These are phyloP conservation scores for Claviceps maximensis DNA, from an alignment of 2,329 filamentous ascomycete genomes.

Conservation along the genomic window DNA sequence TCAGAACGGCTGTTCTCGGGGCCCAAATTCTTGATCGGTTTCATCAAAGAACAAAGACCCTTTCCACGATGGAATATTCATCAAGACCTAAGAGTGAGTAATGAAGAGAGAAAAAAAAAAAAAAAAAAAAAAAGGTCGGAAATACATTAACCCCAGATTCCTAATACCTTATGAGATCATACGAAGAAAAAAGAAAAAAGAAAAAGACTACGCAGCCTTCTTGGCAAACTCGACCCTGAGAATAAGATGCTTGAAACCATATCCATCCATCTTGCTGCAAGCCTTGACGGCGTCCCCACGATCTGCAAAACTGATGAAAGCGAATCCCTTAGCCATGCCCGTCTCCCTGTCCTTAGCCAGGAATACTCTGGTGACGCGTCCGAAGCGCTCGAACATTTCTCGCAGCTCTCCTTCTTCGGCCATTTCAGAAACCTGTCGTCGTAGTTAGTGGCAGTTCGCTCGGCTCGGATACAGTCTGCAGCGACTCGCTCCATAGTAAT, in stretches of 20 bases:
- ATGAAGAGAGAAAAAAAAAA: neutral
- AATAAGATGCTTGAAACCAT: constrained; percentile 77
- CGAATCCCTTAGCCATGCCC: constrained; percentile 92
- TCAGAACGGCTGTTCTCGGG: neutral
- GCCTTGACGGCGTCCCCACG: constrained; percentile 80
- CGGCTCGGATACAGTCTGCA: neutral
- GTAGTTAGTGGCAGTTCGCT: constrained; percentile 15
- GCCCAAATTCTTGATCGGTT: neutral
- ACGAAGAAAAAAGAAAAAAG: constrained; percentile 9
- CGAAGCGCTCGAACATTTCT: constrained; percentile 96
- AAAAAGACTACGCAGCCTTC: constrained; percentile 36
- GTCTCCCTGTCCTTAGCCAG: constrained; percentile 96
- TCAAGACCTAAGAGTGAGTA: neutral
- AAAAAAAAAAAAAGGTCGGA: neutral
- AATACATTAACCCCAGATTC: constrained; percentile 3
- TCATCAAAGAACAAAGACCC: neutral
- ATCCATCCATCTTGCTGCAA: constrained; percentile 96
- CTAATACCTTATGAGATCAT: constrained; percentile 1
- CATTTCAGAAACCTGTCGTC: constrained; percentile 73
- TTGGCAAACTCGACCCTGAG: constrained; percentile 81
- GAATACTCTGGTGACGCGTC: constrained; percentile 93
- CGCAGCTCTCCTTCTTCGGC: constrained; percentile 91
- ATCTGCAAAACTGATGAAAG: constrained; percentile 95
- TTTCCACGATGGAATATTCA: neutral
- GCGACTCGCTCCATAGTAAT: neutral